These are phyloP conservation scores for Rosa multiflora DNA, from an alignment of 306 rosid genomes.

Conservation along the genomic window DNA sequence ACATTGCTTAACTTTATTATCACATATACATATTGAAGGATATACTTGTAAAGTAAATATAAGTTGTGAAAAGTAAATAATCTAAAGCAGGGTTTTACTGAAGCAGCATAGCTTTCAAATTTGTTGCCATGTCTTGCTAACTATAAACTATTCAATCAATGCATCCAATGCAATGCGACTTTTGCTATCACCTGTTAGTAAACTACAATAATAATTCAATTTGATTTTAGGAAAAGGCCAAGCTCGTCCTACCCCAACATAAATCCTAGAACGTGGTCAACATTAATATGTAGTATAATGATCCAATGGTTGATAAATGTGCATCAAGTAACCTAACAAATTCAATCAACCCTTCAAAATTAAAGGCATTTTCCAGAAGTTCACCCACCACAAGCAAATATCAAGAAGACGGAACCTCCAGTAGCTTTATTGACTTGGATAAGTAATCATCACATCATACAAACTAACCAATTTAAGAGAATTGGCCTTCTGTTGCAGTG, in stretches of 20 bases:
- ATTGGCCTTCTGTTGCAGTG: constrained; percentile 95
- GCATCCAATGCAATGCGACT: neutral
- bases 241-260: constrained; percentile 42
- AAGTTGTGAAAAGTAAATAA: neutral
- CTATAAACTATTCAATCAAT: neutral
- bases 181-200: constrained; percentile 4
- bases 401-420: constrained; percentile 13
- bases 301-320: constrained; percentile 21
- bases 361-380: constrained; percentile 1
- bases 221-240: constrained; percentile 39
- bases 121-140: neutral
- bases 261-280: neutral
- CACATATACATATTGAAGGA: neutral
- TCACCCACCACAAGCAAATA: constrained; percentile 15
- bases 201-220: constrained; percentile 12
- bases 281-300: constrained; percentile 13
- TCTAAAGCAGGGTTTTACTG: neutral
- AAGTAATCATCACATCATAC: constrained; percentile 30
- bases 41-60: neutral
- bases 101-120: neutral
- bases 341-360: neutral
- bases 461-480: constrained; percentile 71
- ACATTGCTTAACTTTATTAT: neutral
- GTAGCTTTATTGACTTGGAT: neutral
- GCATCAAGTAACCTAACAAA: constrained; percentile 24